Evolutionary conservation across 495 filamentous ascomycete species (phyloP).

Genomic region (Tirmania nivea): DNA sequence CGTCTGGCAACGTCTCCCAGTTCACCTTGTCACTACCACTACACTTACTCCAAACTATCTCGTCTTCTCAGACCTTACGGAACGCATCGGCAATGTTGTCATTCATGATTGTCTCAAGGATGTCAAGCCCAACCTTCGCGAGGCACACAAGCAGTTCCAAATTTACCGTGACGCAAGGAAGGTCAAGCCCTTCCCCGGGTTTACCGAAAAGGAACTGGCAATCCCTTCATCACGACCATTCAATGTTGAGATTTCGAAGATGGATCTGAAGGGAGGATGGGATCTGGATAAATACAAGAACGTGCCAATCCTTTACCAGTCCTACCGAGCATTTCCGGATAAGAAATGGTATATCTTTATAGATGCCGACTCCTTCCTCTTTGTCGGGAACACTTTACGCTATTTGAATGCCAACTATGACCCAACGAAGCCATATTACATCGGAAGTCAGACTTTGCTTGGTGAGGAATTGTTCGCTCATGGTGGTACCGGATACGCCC

Average conservation of each 20-base stretch:
- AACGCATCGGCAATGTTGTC: constrained; percentile 26
- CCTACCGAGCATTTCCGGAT: constrained; percentile 18
- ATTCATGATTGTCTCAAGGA: constrained; percentile 29
- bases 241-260: constrained; percentile 12
- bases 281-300: constrained; percentile 41
- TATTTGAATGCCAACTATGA: constrained; percentile 35
- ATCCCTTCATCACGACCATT: background rate
- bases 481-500: constrained; percentile 44
- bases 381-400: constrained; percentile 36
- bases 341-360: constrained; percentile 49
- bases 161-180: constrained; percentile 20
- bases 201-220: background rate
- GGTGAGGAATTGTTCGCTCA: constrained; percentile 38
- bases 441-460: constrained; percentile 37
- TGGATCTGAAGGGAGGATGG: constrained; percentile 28
- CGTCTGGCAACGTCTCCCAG: constrained; percentile 21
- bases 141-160: constrained; percentile 28
- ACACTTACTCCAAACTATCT: constrained; percentile 32
- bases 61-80: constrained; percentile 34
- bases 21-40: constrained; percentile 31
- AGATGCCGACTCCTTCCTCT: constrained; percentile 45
- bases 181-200: background rate
- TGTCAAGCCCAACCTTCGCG: constrained; percentile 22
- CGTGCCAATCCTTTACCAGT: constrained; percentile 32
- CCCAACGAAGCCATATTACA: constrained; percentile 29